A percentile compares a stretch with the other conserved stretches of the same genome.
These are phyloP conservation scores for Leccinum subspadiceum DNA, from an alignment of 1,284 basidiomycete genomes.

Conservation along the genomic window DNA sequence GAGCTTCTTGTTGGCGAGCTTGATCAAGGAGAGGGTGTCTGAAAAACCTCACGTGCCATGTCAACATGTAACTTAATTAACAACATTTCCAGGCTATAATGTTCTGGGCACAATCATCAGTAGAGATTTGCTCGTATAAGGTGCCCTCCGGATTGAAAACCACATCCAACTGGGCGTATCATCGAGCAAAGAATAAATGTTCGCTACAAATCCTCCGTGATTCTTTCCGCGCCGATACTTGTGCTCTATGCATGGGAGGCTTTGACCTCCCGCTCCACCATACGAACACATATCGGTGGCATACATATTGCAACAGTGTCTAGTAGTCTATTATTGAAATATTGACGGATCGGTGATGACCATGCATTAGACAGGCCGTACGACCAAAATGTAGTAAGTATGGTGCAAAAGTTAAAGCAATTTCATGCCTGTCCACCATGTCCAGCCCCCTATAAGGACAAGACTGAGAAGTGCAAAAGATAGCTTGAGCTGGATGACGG, in stretches of 20 bases:
- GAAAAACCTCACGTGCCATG: slow-evolving; percentile 15
- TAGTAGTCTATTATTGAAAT: not conserved
- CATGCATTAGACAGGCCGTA: not conserved
- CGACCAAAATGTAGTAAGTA: not conserved
- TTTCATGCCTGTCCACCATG: slow-evolving; percentile 60
- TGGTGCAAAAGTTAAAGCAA: slow-evolving; percentile 29
- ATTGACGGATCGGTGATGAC: not conserved
- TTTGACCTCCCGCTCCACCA: not conserved
- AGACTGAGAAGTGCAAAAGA: slow-evolving; percentile 59
- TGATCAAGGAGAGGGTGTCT: slow-evolving; percentile 58
- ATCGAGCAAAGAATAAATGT: slow-evolving; percentile 62
- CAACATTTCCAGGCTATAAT: not conserved
- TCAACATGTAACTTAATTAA: slow-evolving; percentile 5
- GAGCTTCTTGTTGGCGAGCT: slow-evolving; percentile 58
- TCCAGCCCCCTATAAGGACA: slow-evolving; percentile 49
- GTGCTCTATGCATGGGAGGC: slow-evolving; percentile 5
- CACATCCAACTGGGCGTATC: slow-evolving; percentile 74
- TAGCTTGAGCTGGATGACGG: slow-evolving; percentile 64
- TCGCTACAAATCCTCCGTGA: not conserved
- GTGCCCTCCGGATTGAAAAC: slow-evolving; percentile 69
- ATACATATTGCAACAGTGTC: slow-evolving; percentile 13
- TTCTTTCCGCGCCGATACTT: not conserved
- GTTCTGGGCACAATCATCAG: not conserved
- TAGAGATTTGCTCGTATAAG: slow-evolving; percentile 65
- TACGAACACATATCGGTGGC: slow-evolving; percentile 7